Percentiles rank a stretch among this genome's conserved stretches.
Conservation (phyloP, 306 rosid species). For the Medicago arabica region DNA sequence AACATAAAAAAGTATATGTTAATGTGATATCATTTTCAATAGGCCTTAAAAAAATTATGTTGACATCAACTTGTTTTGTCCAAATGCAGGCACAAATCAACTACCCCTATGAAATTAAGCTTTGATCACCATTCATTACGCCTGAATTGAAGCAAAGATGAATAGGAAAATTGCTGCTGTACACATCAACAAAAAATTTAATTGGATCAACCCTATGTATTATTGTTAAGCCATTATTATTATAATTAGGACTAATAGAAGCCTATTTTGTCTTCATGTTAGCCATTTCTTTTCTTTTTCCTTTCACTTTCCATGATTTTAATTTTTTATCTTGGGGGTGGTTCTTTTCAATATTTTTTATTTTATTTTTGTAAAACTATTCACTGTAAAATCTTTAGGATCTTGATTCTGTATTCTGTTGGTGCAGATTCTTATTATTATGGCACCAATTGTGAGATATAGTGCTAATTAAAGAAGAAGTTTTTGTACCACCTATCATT, state of each 20-base stretch:
- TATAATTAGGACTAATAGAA: constrained; percentile 57
- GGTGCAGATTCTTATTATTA: constrained; percentile 58
- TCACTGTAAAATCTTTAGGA: constrained; percentile 77
- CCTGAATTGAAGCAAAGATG: constrained; percentile 54
- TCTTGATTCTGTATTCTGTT: constrained; percentile 55
- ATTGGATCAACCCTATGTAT: constrained; percentile 58
- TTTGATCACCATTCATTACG: constrained; percentile 57
- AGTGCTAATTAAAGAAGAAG: constrained; percentile 65
- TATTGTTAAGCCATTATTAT: constrained; percentile 54
- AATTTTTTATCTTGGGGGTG: constrained; percentile 47
- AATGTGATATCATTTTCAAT: constrained; percentile 34
- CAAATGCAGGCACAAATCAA: constrained; percentile 71
- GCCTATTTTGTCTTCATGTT: constrained; percentile 49
- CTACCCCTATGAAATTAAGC: constrained; percentile 71
- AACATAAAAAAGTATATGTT: background rate
- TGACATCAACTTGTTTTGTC: constrained; percentile 13
- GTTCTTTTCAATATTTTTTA: constrained; percentile 10
- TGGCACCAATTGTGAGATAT: constrained; percentile 75
- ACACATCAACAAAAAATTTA: constrained; percentile 66
- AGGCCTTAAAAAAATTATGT: constrained; percentile 31
- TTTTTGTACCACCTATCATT: constrained; percentile 46
- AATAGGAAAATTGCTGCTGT: constrained; percentile 54
- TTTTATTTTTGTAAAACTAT: constrained; percentile 41
- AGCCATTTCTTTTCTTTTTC: constrained; percentile 7
- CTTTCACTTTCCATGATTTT: constrained; percentile 46